Evolutionary conservation across 2,329 filamentous ascomycete genomes (phyloP), one percentile per base, ranked within the genome.

Genomic region (Microsporum audouinii): DNA sequence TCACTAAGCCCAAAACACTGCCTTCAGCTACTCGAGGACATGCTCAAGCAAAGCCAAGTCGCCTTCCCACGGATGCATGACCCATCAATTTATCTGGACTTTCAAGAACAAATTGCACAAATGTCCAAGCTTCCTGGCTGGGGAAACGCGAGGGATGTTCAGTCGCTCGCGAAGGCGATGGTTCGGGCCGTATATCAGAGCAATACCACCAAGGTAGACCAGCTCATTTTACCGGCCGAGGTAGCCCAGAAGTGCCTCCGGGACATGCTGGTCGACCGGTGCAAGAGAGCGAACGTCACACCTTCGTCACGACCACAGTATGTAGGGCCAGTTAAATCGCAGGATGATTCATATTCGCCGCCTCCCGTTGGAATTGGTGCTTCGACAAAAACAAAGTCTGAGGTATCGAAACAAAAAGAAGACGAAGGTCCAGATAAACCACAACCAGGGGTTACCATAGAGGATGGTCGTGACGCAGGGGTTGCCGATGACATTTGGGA

Each of bases 111-210:
- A 0, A 64, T 70, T 0, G 80, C 87, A 39, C 57, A 67, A 0
- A 69, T 88, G 0, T 68, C 77, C 0, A 47, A 60, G 0, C 73
- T 81, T 2, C 68, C 77, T 0, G 77, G 77, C 5, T 88, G 85
- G 83, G 86, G 80, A 0, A 88, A 82, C 63, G 85, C 80, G 0
- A 77, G 85, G 2, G 86, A 88, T 55, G 78, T 88, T 1, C 72
- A 81, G 10, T 80, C 78, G 0, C 49, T 88, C 0, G 76, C 74
- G 0, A 82, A 80, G 61, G 66, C 58, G 0, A 78, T 86, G 1
- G 83, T 84, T 64, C 69, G 71, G 0, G 66, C 60, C 27, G 61
- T 65, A 5, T 53, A 68, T 31, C 12, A 17, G 17, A 62, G 36
- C 3, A 64, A 64, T 12, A 58, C 71, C 0, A 66, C 60, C 5